Evolutionary conservation across 164 flowering plant genomes (phyloP), one percentile per base, ranked within the genome.

Genomic region (Vitis rupestris): DNA sequence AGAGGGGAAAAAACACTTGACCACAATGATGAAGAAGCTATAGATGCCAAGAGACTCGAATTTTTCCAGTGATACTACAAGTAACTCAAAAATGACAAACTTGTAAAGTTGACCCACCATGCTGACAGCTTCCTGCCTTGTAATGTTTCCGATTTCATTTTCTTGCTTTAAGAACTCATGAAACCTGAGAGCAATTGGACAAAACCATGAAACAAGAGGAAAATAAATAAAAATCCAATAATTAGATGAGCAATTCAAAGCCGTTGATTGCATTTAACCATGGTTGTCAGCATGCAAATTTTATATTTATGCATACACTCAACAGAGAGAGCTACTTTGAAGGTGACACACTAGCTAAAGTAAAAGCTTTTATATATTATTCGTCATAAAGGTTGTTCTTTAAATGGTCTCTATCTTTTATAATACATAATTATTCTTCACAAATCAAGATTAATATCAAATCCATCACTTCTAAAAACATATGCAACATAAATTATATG

Each of bases 81-180:
- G 44, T 37, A 37, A 37, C 44, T 37, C 12, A 67, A 67, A 3
- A 50, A 58, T 52, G 59, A 29, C n/a, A 65, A 66, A 68, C 15
- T 44, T 13, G 27, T 47, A 58, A 64, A 76, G 68, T 44, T 70
- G 47, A 44, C 87, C 23, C 69, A 96, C 99, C 99, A 96, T 96
- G 86, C 99, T 96, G 52, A 96, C 99, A 80, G 99, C 99, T 79
- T 96, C 99, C 82, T 96, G 99, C 71, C 99, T 85, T 57, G 98
- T 96, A 66, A 96, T 89, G 76, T 90, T 96, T 79, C 99, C 99
- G 53, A 92, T 87, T 81, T 96, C 99, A 88, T 93, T 93, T 79
- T 88, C 97, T 74, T 81, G 89, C 85, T 96, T 96, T 54, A 96
- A 80, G 82, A 96, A 96, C 80, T 90, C 89, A 72, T 93, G 97